A percentile compares a stretch with the other conserved stretches of the same genome.
phyloP scores from a whole-genome alignment of 2,329 filamentous ascomycete species.

The Allantophomopsis lycopodina region DNA sequence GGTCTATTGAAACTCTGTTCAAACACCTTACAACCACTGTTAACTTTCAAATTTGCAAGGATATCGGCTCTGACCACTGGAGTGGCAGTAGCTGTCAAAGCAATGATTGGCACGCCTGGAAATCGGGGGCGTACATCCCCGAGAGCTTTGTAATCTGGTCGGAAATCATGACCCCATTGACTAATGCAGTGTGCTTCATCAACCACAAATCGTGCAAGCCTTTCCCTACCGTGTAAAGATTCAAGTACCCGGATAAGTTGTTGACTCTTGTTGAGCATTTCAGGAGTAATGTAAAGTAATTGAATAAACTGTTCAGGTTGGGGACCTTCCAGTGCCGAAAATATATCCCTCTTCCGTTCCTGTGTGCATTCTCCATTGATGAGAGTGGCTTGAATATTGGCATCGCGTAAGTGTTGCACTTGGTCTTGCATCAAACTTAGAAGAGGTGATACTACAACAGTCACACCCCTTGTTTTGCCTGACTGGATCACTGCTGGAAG shows the following conservation, averaged over 20 bases:
- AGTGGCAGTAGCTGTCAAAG: slow-evolving; percentile 89
- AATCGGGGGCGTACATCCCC: slow-evolving; percentile 62
- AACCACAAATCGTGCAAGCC: slow-evolving; percentile 83
- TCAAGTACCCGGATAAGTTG: slow-evolving; percentile 52
- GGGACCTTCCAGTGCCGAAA: slow-evolving; percentile 41
- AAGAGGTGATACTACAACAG: slow-evolving; percentile 86
- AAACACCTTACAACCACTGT: slow-evolving; percentile 57
- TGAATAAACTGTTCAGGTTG: slow-evolving; percentile 68
- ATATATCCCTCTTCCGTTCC: slow-evolving; percentile 50
- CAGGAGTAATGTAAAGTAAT: slow-evolving; percentile 87
- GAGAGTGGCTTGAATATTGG: slow-evolving; percentile 66
- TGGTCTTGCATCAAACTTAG: slow-evolving; percentile 97
- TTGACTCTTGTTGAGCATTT: slow-evolving; percentile 82
- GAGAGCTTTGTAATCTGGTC: slow-evolving; percentile 85
- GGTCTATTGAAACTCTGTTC: slow-evolving; percentile 95
- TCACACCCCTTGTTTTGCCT: slow-evolving; percentile 75
- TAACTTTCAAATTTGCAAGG: slow-evolving; percentile 79
- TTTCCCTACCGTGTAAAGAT: slow-evolving; percentile 52
- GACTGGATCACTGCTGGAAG: slow-evolving; percentile 72
- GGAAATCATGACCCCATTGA: slow-evolving; percentile 97
- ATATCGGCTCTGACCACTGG: slow-evolving; percentile 86
- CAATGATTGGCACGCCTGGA: slow-evolving; percentile 77
- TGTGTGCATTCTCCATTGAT: slow-evolving; percentile 65
- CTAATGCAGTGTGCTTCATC: slow-evolving; percentile 99
- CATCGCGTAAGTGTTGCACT: slow-evolving; percentile 62